These are phyloP conservation scores for Xerocomellus dryophilus DNA, from an alignment of 768 basidiomycete species.

Conservation along the genomic window DNA sequence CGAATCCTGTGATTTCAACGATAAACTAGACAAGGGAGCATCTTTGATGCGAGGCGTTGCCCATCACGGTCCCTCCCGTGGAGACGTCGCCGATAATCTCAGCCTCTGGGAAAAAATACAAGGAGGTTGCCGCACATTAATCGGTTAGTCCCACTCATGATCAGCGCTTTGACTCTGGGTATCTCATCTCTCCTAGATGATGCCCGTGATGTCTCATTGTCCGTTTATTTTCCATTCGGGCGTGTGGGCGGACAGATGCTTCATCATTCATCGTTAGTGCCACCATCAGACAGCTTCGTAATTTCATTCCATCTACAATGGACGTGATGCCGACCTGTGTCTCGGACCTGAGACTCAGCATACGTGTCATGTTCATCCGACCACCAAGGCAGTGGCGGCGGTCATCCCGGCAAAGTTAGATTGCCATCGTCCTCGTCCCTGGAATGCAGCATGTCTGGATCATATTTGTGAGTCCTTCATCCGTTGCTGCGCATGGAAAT, in stretches of 20 bases:
- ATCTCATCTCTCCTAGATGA: slow-evolving; percentile 14
- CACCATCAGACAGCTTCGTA: slow-evolving; percentile 15
- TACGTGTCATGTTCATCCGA: slow-evolving; percentile 17
- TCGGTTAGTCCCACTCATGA: slow-evolving; percentile 18
- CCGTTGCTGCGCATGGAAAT: not conserved
- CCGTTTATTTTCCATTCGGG: slow-evolving; percentile 5
- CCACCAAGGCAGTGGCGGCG: slow-evolving; percentile 19
- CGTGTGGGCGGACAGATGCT: slow-evolving; percentile 11
- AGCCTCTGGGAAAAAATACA: not conserved
- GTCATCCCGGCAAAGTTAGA: slow-evolving; percentile 5
- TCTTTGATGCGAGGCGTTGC: not conserved
- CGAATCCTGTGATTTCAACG: not conserved
- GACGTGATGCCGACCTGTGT: slow-evolving; percentile 2
- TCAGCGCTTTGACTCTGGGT: slow-evolving; percentile 16
- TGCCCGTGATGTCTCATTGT: slow-evolving; percentile 8
- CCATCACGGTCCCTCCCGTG: not conserved
- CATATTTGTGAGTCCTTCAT: not conserved
- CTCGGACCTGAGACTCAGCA: not conserved
- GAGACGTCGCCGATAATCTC: not conserved
- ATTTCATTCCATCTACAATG: slow-evolving; percentile 9
- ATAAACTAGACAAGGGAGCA: not conserved
- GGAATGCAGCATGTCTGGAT: slow-evolving; percentile 6
- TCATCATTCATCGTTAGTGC: slow-evolving; percentile 10
- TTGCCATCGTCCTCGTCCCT: not conserved
- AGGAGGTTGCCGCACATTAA: not conserved